Percentiles rank a stretch among this genome's conserved stretches.
phyloP scores from a whole-genome alignment of 345 rosid genomes.

The Salix koriyanagi region DNA sequence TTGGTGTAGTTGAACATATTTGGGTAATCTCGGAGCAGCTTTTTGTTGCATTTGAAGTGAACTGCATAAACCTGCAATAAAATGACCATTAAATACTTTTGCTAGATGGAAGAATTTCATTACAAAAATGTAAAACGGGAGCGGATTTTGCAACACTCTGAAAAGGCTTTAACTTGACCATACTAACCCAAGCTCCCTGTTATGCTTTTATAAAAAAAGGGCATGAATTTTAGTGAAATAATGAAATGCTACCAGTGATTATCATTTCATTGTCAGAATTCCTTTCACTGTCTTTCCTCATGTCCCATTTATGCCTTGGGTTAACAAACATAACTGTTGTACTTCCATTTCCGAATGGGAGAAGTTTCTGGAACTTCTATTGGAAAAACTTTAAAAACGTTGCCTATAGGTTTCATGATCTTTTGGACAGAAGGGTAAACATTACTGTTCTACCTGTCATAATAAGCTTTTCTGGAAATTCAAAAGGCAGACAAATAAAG shows the following conservation, averaged over 20 bases:
- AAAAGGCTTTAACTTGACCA: no score
- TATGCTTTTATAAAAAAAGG: not conserved
- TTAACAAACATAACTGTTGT: not conserved
- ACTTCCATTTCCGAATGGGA: no score
- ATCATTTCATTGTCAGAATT: not conserved
- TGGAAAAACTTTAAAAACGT: no score
- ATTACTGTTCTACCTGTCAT: no score
- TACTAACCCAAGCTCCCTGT: not conserved
- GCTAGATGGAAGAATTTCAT: not conserved
- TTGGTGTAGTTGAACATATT: conserved; percentile 68
- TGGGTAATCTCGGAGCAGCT: conserved; percentile 59
- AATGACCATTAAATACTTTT: not conserved
- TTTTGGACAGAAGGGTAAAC: no score
- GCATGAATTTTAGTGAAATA: not conserved
- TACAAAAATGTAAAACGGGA: not conserved
- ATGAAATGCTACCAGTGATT: not conserved
- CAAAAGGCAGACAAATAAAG: no score
- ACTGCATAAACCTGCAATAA: conserved; percentile 58
- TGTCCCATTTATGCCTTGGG: not conserved
- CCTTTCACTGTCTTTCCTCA: not conserved
- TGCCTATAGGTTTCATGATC: no score
- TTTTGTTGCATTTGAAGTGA: conserved; percentile 82
- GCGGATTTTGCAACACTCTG: not conserved
- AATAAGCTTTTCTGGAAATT: no score
- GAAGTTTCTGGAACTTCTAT: not conserved